These are phyloP conservation scores for Theileria annulata DNA, from an alignment of 169 alveolate genomes.

Conservation along the genomic window DNA sequence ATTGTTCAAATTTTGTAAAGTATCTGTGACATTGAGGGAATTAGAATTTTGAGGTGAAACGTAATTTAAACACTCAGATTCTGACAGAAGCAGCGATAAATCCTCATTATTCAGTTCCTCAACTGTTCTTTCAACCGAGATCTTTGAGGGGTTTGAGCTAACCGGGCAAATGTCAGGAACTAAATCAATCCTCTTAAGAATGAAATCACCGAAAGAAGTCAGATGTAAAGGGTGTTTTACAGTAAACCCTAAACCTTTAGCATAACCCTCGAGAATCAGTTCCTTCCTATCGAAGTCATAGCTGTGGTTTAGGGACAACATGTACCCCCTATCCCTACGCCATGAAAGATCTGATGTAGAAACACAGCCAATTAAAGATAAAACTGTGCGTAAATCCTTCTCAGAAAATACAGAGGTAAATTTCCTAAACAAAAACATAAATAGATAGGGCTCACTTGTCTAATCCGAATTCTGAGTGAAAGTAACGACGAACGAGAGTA, in stretches of 20 bases:
- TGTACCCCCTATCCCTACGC: conserved; percentile 77
- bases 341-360: conserved; percentile 59
- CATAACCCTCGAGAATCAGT: conserved; percentile 69
- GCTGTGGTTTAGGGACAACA: conserved; percentile 62
- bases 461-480: conserved; percentile 71
- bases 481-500: conserved; percentile 67
- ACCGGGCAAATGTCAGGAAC: conserved; percentile 60
- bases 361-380: conserved; percentile 62
- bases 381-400: conserved; percentile 50
- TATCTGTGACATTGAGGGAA: not conserved
- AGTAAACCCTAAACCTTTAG: conserved; percentile 75
- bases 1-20: not conserved
- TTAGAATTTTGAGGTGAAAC: not conserved
- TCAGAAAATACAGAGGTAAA: conserved; percentile 19
- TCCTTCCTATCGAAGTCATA: conserved; percentile 58
- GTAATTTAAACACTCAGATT: conserved; percentile 39
- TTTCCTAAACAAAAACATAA: conserved; percentile 41
- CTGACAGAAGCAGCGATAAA: conserved; percentile 36
- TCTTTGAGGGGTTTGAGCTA: conserved; percentile 6
- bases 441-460: conserved; percentile 55
- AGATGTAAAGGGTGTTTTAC: conserved; percentile 70
- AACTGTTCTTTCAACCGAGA: conserved; percentile 30
- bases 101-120: conserved; percentile 59
- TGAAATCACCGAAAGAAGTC: conserved; percentile 72
- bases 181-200: conserved; percentile 61